Evolutionary conservation across 2,329 filamentous ascomycete genomes (phyloP).

Genomic region (Keithomyces neogunnii): DNA sequence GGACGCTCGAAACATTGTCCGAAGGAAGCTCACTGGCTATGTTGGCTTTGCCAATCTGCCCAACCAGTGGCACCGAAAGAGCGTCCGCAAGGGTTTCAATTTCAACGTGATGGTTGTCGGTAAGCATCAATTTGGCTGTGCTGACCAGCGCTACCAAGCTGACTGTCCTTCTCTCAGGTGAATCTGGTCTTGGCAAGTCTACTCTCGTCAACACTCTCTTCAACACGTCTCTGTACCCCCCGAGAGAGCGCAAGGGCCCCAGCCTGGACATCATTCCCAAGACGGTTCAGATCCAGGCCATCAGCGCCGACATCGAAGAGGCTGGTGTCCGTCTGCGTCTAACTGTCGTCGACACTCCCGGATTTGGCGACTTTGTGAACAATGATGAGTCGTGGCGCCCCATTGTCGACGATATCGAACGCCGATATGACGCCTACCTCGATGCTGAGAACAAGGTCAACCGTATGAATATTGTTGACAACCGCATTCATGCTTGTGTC

Average conservation of each 20-base stretch:
- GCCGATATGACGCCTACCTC: slow-evolving; percentile 95
- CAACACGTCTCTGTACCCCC: slow-evolving; percentile 98
- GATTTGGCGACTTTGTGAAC: slow-evolving; percentile 99
- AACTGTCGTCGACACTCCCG: slow-evolving; percentile 95
- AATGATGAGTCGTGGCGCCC: slow-evolving; percentile 99
- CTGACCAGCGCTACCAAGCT: neutral
- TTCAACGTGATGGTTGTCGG: slow-evolving; percentile 99
- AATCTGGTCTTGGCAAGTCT: slow-evolving; percentile 98
- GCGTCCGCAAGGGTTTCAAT: slow-evolving; percentile 99
- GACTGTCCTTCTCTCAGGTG: slow-evolving; percentile 51
- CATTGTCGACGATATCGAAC: slow-evolving; percentile 99
- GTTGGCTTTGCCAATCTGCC: slow-evolving; percentile 98
- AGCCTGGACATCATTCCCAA: slow-evolving; percentile 98
- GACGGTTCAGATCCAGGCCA: slow-evolving; percentile 90
- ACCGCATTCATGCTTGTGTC: slow-evolving; percentile 96
- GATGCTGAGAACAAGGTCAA: slow-evolving; percentile 99
- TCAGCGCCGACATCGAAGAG: slow-evolving; percentile 95
- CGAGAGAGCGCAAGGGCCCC: slow-evolving; percentile 95
- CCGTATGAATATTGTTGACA: slow-evolving; percentile 99
- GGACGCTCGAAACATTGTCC: slow-evolving; percentile 90
- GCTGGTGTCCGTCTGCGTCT: slow-evolving; percentile 92
- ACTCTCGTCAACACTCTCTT: slow-evolving; percentile 98
- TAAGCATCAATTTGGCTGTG: slow-evolving; percentile 42
- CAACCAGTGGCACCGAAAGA: slow-evolving; percentile 99
- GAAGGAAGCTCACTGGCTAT: slow-evolving; percentile 95